Percentiles rank a stretch among this genome's conserved stretches.
Conservation (phyloP, 2,329 filamentous ascomycete genomes). For the Neoscytalidium dimidiatum region DNA sequence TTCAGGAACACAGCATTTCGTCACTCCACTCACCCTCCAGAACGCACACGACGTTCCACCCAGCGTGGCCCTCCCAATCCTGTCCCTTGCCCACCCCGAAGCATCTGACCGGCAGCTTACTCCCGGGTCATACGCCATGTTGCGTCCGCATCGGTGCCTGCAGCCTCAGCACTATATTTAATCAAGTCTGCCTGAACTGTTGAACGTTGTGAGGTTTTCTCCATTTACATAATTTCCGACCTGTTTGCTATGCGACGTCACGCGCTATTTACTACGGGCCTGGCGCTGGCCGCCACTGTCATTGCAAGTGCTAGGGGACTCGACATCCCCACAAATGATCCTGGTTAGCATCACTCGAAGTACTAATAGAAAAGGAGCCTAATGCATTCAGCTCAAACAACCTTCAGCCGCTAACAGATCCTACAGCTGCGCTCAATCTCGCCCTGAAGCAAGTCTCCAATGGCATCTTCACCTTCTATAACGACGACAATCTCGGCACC, state of each 20-base stretch:
- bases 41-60: not conserved
- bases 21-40: not conserved
- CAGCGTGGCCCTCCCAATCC: not conserved
- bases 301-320: not conserved
- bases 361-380: not conserved
- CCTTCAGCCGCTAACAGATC: not conserved
- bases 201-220: not conserved
- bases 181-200: not conserved
- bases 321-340: not conserved
- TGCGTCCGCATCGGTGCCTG: not conserved
- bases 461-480: not conserved
- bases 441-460: not conserved
- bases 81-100: not conserved
- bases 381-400: not conserved
- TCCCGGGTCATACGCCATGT: not conserved
- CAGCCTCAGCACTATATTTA: not conserved
- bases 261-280: not conserved
- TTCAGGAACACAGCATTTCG: not conserved
- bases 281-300: not conserved
- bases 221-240: too few relatives aligned
- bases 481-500: conserved; percentile 46
- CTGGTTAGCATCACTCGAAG: not conserved
- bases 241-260: not conserved
- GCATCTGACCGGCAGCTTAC: not conserved
- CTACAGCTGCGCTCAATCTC: not conserved